These are phyloP conservation scores for Cucurbita pepo DNA, from an alignment of 306 rosid species.

Conservation along the genomic window DNA sequence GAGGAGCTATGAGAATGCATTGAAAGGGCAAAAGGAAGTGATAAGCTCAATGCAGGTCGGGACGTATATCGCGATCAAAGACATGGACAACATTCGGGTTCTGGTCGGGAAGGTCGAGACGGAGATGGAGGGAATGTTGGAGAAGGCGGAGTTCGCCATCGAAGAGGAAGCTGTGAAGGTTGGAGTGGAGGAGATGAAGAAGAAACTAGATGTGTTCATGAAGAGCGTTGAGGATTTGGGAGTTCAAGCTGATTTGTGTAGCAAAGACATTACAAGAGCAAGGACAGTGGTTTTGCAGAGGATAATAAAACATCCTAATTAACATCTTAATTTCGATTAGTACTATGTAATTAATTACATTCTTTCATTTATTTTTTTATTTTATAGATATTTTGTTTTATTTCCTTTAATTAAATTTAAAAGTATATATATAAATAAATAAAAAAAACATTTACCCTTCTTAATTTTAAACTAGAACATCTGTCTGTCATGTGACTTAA, in stretches of 20 bases:
- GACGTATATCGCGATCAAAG: slow-evolving; percentile 59
- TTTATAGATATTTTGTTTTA: background rate
- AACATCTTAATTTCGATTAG: background rate
- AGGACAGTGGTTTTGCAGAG: slow-evolving; percentile 78
- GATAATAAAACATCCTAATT: slow-evolving; percentile 18
- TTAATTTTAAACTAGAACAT: too few species aligned
- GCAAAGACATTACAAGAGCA: slow-evolving; percentile 72
- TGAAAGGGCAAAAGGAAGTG: slow-evolving; percentile 75
- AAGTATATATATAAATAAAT: too few species aligned
- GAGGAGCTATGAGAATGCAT: slow-evolving; percentile 60
- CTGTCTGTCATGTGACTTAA: too few species aligned
- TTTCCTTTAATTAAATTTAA: background rate
- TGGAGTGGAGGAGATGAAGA: slow-evolving; percentile 60
- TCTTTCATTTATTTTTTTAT: background rate
- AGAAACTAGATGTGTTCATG: slow-evolving; percentile 62
- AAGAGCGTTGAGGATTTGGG: slow-evolving; percentile 73
- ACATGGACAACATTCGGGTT: slow-evolving; percentile 64
- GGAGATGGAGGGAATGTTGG: slow-evolving; percentile 45
- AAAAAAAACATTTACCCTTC: too few species aligned
- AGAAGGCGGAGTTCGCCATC: slow-evolving; percentile 40
- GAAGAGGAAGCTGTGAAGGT: slow-evolving; percentile 48
- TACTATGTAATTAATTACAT: background rate
- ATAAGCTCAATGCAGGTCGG: slow-evolving; percentile 57
- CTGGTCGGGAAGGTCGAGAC: slow-evolving; percentile 43
- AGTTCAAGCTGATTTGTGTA: slow-evolving; percentile 62